Conservation (phyloP, 768 basidiomycete species). For the Xerocomellus chrysenteron region DNA sequence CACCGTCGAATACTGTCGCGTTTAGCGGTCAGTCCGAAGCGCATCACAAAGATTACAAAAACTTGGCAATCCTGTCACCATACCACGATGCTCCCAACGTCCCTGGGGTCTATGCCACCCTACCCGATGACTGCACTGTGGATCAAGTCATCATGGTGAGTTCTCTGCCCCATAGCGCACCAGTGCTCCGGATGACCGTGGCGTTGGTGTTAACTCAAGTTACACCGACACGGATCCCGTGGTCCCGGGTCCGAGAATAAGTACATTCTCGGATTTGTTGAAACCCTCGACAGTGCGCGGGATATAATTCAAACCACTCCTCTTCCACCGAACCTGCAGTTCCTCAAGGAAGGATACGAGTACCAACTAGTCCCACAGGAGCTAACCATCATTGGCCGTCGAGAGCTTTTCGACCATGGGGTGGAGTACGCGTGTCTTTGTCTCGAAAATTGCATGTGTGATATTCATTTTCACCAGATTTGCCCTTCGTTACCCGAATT, state of each 20-base stretch:
- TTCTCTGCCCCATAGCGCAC: not conserved
- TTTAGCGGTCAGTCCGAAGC: not conserved
- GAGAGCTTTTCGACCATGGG: slow-evolving; percentile 41
- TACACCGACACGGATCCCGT: slow-evolving; percentile 44
- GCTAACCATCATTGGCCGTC: slow-evolving; percentile 38
- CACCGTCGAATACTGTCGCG: not conserved
- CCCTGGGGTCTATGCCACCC: slow-evolving; percentile 25
- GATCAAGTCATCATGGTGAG: slow-evolving; percentile 40
- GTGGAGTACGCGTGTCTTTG: slow-evolving; percentile 28
- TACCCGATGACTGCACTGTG: slow-evolving; percentile 40
- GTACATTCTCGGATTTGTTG: slow-evolving; percentile 34
- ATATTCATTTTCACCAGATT: slow-evolving; percentile 10
- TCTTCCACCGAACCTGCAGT: slow-evolving; percentile 35
- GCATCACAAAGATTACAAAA: not conserved
- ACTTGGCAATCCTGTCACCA: slow-evolving; percentile 38
- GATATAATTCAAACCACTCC: slow-evolving; percentile 25
- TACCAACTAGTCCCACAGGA: slow-evolving; percentile 35
- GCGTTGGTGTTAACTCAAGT: slow-evolving; percentile 21
- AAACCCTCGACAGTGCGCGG: slow-evolving; percentile 28
- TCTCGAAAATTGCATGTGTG: not conserved
- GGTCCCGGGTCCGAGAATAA: slow-evolving; percentile 34
- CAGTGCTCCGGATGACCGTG: not conserved
- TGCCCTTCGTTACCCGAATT: slow-evolving; percentile 21
- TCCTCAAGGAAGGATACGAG: slow-evolving; percentile 39
- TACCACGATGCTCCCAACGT: slow-evolving; percentile 34